Conservation (phyloP, 495 filamentous ascomycete species). For the Astrothelium subdiscretum region DNA sequence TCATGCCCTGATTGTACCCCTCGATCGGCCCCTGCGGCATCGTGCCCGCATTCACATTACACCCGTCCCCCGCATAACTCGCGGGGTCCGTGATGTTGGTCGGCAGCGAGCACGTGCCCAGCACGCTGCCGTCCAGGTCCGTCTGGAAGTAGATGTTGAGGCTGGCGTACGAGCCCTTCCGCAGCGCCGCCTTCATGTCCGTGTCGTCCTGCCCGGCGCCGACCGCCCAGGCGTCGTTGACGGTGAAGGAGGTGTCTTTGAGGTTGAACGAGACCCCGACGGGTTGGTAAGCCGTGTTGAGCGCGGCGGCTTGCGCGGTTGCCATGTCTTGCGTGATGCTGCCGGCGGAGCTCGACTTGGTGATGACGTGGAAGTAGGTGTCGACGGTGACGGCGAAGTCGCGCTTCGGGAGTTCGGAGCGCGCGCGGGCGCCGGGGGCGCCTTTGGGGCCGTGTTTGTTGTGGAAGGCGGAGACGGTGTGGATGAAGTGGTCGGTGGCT, state of each 20-base stretch:
- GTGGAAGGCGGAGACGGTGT: conserved; percentile 15
- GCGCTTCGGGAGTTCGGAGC: conserved; percentile 3
- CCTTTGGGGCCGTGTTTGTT: conserved; percentile 12
- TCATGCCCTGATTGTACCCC: conserved; percentile 48
- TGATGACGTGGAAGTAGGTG: conserved; percentile 54
- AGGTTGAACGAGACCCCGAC: conserved; percentile 44
- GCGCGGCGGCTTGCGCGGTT: conserved; percentile 31
- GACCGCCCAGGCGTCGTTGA: conserved; percentile 45
- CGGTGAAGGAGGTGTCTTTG: conserved; percentile 39
- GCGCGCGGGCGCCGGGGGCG: conserved; percentile 12
- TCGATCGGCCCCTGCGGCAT: conserved; percentile 41
- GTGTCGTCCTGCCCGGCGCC: conserved; percentile 32
- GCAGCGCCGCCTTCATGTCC: conserved; percentile 47
- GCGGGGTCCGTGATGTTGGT: conserved; percentile 24
- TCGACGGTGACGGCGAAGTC: conserved; percentile 31
- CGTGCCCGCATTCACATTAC: conserved; percentile 41
- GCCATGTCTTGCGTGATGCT: conserved; percentile 37
- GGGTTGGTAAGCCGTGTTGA: conserved; percentile 41
- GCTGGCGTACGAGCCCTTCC: conserved; percentile 45
- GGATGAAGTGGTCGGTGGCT: conserved; percentile 20
- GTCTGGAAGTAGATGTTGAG: conserved; percentile 57
- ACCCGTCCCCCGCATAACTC: conserved; percentile 44
- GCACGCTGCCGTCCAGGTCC: conserved; percentile 33
- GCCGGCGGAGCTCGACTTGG: conserved; percentile 34
- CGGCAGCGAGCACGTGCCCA: conserved; percentile 46